Percentiles rank a stretch among this genome's conserved stretches.
These are phyloP conservation scores for Candida neerlandica DNA, from an alignment of 1,139 yeast species.

Conservation along the genomic window DNA sequence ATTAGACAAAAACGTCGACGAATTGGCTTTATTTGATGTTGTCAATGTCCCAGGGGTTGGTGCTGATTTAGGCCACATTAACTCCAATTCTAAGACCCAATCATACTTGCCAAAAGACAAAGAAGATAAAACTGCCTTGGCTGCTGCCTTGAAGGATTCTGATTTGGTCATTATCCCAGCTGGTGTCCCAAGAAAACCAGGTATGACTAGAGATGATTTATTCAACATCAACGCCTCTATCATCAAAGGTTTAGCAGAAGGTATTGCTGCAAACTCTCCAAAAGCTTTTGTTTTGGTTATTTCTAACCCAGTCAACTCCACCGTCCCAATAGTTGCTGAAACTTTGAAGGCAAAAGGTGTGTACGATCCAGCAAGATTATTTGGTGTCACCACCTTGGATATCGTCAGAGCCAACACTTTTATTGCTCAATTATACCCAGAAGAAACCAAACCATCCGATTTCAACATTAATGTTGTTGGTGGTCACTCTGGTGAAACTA, in stretches of 20 bases:
- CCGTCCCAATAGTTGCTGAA: conserved; percentile 97
- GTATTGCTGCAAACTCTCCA: conserved; percentile 85
- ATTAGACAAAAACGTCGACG: conserved; percentile 82
- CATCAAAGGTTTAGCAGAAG: conserved; percentile 88
- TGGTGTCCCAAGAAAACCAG: conserved; percentile 99
- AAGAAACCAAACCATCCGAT: conserved; percentile 61
- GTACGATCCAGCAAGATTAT: conserved; percentile 87
- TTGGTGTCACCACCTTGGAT: conserved; percentile 97
- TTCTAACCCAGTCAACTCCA: conserved; percentile 97
- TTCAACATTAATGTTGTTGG: conserved; percentile 87
- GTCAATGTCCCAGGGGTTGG: conserved; percentile 97
- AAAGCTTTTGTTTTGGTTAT: conserved; percentile 85
- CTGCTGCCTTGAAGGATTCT: conserved; percentile 73
- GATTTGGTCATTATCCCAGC: conserved; percentile 96
- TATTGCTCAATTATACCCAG: conserved; percentile 64
- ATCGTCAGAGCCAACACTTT: conserved; percentile 93
- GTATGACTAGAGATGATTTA: conserved; percentile 98
- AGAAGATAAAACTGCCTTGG: conserved; percentile 77
- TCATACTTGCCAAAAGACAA: conserved; percentile 73
- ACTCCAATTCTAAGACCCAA: conserved; percentile 81
- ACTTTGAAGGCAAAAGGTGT: conserved; percentile 84
- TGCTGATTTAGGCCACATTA: conserved; percentile 91
- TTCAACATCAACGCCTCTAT: conserved; percentile 97
- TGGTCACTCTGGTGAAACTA: conserved; percentile 98
- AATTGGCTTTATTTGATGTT: conserved; percentile 86